Conservation (phyloP, 257 asterid genomes). For the Verbena officinalis region DNA sequence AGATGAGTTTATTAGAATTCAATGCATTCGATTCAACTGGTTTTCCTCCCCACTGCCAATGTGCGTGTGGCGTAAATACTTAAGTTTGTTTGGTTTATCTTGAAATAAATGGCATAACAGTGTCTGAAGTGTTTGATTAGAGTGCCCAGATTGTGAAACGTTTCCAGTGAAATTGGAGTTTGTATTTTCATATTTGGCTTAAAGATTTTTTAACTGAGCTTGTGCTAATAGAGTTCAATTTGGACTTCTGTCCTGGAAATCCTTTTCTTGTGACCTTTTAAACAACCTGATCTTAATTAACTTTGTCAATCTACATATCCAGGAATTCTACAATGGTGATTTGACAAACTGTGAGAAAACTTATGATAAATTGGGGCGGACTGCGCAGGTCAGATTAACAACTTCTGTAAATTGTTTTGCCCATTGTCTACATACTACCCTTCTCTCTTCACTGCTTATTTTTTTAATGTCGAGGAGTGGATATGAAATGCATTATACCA, state of each 20-base stretch:
- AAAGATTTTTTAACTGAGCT: background rate
- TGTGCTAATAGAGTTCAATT: slow-evolving; percentile 7
- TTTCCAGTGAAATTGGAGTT: slow-evolving; percentile 17
- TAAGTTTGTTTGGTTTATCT: background rate
- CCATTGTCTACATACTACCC: slow-evolving; percentile 5
- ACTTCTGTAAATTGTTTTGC: slow-evolving; percentile 2
- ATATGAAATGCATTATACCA: slow-evolving; percentile 7
- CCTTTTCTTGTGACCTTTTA: slow-evolving; percentile 18
- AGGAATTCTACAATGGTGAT: slow-evolving; percentile 88
- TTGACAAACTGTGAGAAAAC: slow-evolving; percentile 71
- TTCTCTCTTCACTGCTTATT: slow-evolving; percentile 3
- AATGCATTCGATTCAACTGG: background rate
- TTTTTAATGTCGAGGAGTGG: slow-evolving; percentile 21
- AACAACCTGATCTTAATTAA: slow-evolving; percentile 2
- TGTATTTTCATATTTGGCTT: slow-evolving; percentile 10
- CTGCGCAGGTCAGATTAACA: slow-evolving; percentile 75
- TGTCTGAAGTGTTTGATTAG: background rate
- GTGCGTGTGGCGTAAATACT: background rate
- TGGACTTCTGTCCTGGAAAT: slow-evolving; percentile 9
- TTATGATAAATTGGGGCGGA: slow-evolving; percentile 92
- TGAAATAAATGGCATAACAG: background rate
- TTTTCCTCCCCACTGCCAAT: background rate
- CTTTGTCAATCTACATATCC: slow-evolving; percentile 27
- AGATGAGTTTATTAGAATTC: background rate
- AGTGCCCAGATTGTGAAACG: slow-evolving; percentile 8